phyloP scores from a whole-genome alignment of 2,329 filamentous ascomycete genomes.

The Arachnopeziza araneosa region DNA sequence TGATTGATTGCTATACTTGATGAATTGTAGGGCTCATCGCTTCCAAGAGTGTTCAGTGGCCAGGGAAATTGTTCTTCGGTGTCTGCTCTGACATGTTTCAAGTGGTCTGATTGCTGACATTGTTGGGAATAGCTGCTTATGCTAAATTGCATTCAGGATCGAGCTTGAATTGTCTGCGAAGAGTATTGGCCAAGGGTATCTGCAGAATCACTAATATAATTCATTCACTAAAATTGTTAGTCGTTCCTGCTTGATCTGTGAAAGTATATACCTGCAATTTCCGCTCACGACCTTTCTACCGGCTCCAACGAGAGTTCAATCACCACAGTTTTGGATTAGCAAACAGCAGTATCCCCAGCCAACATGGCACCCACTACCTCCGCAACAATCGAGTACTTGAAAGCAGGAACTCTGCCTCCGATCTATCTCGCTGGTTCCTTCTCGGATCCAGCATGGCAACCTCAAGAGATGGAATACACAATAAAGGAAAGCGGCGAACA shows the following conservation, averaged over 20 bases:
- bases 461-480: constrained; percentile 57
- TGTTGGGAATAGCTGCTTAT: background rate
- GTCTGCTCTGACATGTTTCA: background rate
- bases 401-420: constrained; percentile 56
- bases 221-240: background rate
- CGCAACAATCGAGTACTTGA: constrained; percentile 49
- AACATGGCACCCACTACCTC: constrained; percentile 16
- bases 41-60: background rate
- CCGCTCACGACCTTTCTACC: too few relatives aligned
- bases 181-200: background rate
- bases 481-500: constrained; percentile 47
- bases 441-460: constrained; percentile 60
- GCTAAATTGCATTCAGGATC: background rate
- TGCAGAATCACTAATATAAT: background rate
- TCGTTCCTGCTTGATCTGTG: background rate
- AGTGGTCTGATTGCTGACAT: background rate
- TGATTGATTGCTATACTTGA: background rate
- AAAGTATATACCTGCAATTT: background rate
- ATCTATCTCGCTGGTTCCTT: constrained; percentile 67
- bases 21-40: background rate
- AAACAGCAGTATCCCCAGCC: background rate
- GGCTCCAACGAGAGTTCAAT: background rate
- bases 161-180: background rate
- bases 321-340: background rate
- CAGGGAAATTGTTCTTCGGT: background rate